phyloP scores from a whole-genome alignment of 805 yeast species.

The Kazachstania viticola region DNA sequence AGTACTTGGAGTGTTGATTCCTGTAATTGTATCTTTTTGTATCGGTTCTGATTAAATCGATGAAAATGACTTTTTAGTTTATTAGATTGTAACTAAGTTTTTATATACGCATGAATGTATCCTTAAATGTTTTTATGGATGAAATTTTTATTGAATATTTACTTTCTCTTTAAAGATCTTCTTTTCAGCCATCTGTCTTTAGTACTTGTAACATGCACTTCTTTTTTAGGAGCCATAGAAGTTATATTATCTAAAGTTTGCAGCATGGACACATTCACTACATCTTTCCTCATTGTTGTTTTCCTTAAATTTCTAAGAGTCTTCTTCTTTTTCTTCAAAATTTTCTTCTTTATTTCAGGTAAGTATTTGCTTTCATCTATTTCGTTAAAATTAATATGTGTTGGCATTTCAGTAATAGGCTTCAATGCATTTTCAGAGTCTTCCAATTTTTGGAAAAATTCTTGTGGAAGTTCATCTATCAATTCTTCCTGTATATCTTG shows the following conservation, averaged over 20 bases:
- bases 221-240: constrained; percentile 23
- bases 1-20: constrained; percentile 18
- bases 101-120: neutral
- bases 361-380: constrained; percentile 11
- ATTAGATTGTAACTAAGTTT: too few relatives aligned
- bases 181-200: constrained; percentile 27
- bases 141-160: constrained; percentile 2
- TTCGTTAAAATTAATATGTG: constrained; percentile 28
- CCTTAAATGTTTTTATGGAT: neutral
- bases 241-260: constrained; percentile 6
- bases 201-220: constrained; percentile 13
- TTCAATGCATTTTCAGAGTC: constrained; percentile 9
- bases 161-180: constrained; percentile 20
- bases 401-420: constrained; percentile 13
- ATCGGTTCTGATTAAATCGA: constrained; percentile 12
- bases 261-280: constrained; percentile 31
- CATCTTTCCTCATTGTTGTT: constrained; percentile 28
- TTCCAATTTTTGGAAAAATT: constrained; percentile 27
- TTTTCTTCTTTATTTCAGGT: constrained; percentile 9
- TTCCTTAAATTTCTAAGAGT: constrained; percentile 25
- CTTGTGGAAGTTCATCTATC: constrained; percentile 31
- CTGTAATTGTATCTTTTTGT: constrained; percentile 19
- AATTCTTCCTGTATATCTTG: constrained; percentile 11
- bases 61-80: neutral
- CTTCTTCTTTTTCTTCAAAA: constrained; percentile 22